These are phyloP conservation scores for Fomes fomentarius DNA, from an alignment of 1,284 basidiomycete genomes.

Conservation along the genomic window DNA sequence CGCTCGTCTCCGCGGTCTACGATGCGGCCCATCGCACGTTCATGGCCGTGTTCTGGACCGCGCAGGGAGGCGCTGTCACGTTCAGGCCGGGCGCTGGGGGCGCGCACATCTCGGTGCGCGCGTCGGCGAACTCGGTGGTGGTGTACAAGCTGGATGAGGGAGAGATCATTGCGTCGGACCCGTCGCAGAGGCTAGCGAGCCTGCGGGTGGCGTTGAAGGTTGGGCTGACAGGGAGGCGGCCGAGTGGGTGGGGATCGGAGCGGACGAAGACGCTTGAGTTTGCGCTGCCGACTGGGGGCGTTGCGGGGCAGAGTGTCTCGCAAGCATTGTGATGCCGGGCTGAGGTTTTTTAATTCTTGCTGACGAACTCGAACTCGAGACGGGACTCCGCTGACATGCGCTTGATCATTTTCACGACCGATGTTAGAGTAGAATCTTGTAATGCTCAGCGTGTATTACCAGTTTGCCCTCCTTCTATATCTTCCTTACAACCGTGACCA, in stretches of 20 bases:
- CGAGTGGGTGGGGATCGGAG: constrained; percentile 27
- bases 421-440: no score
- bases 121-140: constrained; percentile 44
- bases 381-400: no score
- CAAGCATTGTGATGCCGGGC: constrained; percentile 22
- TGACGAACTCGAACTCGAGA: no score
- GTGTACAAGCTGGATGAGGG: constrained; percentile 48
- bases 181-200: constrained; percentile 43
- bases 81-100: constrained; percentile 22
- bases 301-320: constrained; percentile 48
- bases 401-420: no score
- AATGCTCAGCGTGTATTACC: no score
- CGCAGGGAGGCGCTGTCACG: constrained; percentile 29
- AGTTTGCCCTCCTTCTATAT: no score
- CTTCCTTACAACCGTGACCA: no score
- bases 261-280: constrained; percentile 29
- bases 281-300: constrained; percentile 34
- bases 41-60: constrained; percentile 40
- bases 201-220: constrained; percentile 36
- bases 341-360: no score
- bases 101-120: constrained; percentile 42
- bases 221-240: constrained; percentile 19
- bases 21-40: constrained; percentile 32
- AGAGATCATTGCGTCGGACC: constrained; percentile 60
- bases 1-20: constrained; percentile 36